Evolutionary conservation across 2,329 filamentous ascomycete genomes (phyloP).

Genomic region (Nakataea oryzae): DNA sequence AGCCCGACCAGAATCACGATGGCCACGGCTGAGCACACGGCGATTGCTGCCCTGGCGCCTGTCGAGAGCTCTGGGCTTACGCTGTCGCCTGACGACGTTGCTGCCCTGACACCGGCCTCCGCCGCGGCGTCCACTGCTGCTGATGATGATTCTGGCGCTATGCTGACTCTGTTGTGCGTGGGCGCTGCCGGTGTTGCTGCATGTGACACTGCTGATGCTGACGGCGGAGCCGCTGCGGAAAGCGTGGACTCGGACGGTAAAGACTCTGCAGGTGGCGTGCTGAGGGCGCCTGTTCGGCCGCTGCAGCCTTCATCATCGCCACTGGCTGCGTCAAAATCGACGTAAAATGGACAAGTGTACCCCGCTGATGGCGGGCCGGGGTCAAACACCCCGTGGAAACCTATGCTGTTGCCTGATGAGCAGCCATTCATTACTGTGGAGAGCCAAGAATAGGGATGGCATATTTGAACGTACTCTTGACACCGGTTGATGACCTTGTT

Average conservation of each 20-base stretch:
- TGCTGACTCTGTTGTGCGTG: background rate
- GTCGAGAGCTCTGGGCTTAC: slow-evolving; percentile 18
- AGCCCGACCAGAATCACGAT: slow-evolving; percentile 25
- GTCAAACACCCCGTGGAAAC: slow-evolving; percentile 18
- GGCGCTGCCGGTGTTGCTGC: background rate
- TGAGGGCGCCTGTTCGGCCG: background rate
- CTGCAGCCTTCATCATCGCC: background rate
- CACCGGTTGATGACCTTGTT: slow-evolving; percentile 40
- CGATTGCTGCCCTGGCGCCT: slow-evolving; percentile 33
- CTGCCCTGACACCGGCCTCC: background rate
- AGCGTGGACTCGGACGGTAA: background rate
- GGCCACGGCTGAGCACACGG: slow-evolving; percentile 27
- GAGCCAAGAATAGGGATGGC: background rate
- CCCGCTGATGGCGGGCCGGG: slow-evolving; percentile 22
- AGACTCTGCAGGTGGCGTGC: background rate
- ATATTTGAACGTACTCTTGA: slow-evolving; percentile 29
- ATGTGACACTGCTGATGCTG: background rate
- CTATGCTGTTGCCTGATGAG: slow-evolving; percentile 11
- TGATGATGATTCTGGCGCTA: background rate
- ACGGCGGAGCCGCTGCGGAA: slow-evolving; percentile 1
- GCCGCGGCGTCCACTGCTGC: background rate
- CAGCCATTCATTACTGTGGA: background rate
- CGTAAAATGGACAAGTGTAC: slow-evolving; percentile 16
- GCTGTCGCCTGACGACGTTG: background rate
- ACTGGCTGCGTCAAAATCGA: background rate